Base-by-base conservation (phyloP, 2,329 filamentous ascomycete genomes). In the Xylaria multiplex region DNA sequence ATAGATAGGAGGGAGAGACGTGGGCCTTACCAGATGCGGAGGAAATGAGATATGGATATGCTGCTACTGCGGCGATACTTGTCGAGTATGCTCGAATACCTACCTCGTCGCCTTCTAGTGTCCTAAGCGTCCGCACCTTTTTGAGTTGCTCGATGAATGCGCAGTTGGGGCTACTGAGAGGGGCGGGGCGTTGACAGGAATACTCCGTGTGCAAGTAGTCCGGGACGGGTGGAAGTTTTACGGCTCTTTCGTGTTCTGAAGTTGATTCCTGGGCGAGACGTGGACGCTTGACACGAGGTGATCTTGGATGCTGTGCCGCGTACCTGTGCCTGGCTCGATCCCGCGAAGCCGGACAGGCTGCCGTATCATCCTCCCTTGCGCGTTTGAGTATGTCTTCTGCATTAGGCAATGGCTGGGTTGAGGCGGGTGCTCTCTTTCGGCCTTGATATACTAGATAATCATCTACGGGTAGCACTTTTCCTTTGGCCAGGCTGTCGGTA, bases 61-160 rank as follows among this genome's bases (percentile, higher is more conserved):
- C 92, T 3, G 92, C 88, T 19, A 99, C 78, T 0, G 92, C 82
- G 6, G 96, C 93, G 70, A 98, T 97, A 13, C 91, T 90, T 1
- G 91, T 93, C 35, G 91, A 94, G 76, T 98, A 98, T 0, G 95
- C 93, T 55, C 93, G 87, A 0, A 94, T 88, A 2, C 93, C 93
- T 65, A 96, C 88, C 53, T 91, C 85, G 72, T 97, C 93, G 8
- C 88, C 87, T 0, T 86, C 89, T 1, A 97, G 82, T 16, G 88
- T 84, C 24, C 95, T 87, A 2, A 90, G 85, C 2, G 86, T 87
- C 52, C 91, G 88, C 70, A 98, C 93, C 65, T 90, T 90, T 71
- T 89, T 86, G 5, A 99, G 84, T 66, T 91, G 84, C 0, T 85
- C 79, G 48, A 97, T 87, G 76, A 99, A 98, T 0, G 78, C 78